These are phyloP conservation scores for Entomortierella lignicola DNA, from an alignment of 192 early-diverging fungal species.

Conservation along the genomic window DNA sequence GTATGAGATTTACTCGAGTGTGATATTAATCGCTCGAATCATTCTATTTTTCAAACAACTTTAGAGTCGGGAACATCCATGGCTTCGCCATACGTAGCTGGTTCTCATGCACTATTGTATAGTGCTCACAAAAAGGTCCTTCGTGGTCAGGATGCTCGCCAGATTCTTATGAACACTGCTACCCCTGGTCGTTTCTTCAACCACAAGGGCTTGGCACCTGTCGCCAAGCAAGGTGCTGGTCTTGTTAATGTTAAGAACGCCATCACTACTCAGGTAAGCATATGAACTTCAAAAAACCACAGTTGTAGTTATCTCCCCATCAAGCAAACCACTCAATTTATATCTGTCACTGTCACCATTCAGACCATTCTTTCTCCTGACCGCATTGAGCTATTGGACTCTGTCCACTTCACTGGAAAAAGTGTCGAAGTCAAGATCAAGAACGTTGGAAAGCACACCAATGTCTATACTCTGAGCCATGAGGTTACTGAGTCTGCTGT, in stretches of 20 bases:
- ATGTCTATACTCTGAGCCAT: conserved; percentile 50
- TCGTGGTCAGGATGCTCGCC: conserved; percentile 18
- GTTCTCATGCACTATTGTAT: conserved; percentile 72
- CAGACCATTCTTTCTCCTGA: conserved; percentile 67
- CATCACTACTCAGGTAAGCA: conserved; percentile 37
- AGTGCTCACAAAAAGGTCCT: conserved; percentile 63
- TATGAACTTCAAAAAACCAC: no score
- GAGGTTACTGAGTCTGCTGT: conserved; percentile 47
- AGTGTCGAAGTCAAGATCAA: conserved; percentile 53
- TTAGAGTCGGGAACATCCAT: conserved; percentile 82
- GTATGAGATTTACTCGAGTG: neutral
- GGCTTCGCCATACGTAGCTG: conserved; percentile 82
- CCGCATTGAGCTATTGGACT: conserved; percentile 65
- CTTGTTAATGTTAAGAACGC: conserved; percentile 78
- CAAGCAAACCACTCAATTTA: no score
- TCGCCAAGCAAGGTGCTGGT: conserved; percentile 75
- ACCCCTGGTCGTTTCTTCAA: conserved; percentile 8
- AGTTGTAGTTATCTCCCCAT: no score
- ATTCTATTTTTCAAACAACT: neutral
- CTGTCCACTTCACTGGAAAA: conserved; percentile 44
- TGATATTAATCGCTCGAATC: neutral
- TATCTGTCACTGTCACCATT: no score
- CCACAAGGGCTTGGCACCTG: conserved; percentile 24
- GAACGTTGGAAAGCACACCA: conserved; percentile 44
- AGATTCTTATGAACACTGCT: conserved; percentile 46